Evolutionary conservation across 805 yeast species (phyloP), one percentile per base, ranked within the genome.

Genomic region (Metschnikowia reukaufii): DNA sequence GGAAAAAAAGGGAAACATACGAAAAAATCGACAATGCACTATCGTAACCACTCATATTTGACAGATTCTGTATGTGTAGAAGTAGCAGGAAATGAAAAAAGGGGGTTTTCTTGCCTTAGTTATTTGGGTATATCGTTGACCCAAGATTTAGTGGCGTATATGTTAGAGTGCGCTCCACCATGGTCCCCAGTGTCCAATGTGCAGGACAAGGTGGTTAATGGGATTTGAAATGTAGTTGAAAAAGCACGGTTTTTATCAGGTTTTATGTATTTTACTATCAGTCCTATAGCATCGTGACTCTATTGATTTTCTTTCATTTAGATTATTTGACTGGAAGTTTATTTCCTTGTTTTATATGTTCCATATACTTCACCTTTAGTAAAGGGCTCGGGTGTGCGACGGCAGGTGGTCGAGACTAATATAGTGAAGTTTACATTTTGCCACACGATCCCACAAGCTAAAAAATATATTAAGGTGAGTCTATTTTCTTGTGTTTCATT

Each of bases 1-100:
- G n/a, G n/a, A n/a, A n/a, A n/a, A n/a, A n/a, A n/a, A n/a, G n/a
- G n/a, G n/a, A 5, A 9, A 82, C 91, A 59, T 81, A 86, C 85
- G 96, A 89, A 74, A 92, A 92, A 68, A 92, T 95, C 52, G 97
- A 91, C 61, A 92, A 80, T 47, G 99, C 99, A 79, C 98, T 83
- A 71, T 92, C 99, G 96, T 92, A 92, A 53, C 99, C 98, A 78
- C 97, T 88, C 99, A 92, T 92, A 32, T 12, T 43, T 17, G 12
- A 25, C 29, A 30, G 18, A 7, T n/a, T 40, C 16, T 36, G 32
- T 30, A 31, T 36, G 30, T 41, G 42, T 21, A 31, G 12, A 25
- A 25, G 29, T 4, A 9, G 29, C 25, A 34, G 40, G 31, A 39
- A 33, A 34, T 32, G 35, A 16, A 34, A 39, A 34, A 3, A 4